These are phyloP conservation scores for Thuidium tamariscinum DNA, from an alignment of 225 moss, liverwort and hornwort species.

Conservation along the genomic window DNA sequence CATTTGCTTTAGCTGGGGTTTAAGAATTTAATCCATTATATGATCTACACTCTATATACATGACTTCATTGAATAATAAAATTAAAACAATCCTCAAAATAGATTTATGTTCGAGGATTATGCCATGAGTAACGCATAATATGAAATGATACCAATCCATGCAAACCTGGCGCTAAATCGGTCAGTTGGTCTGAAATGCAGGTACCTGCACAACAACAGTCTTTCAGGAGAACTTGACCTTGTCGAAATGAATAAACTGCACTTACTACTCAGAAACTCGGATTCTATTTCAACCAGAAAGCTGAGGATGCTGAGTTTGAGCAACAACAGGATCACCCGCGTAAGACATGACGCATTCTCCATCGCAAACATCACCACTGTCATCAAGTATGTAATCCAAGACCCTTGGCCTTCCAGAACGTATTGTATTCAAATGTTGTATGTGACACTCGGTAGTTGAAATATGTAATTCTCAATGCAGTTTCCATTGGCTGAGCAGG, in stretches of 20 bases:
- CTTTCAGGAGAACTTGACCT: not conserved
- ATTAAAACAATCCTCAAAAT: not conserved
- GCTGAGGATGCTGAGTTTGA: not conserved
- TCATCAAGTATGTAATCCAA: not conserved
- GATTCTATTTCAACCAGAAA: not conserved
- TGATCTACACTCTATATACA: not conserved
- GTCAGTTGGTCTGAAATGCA: not conserved
- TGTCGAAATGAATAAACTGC: not conserved
- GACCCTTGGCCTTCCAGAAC: not conserved
- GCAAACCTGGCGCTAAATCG: not conserved
- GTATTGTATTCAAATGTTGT: not conserved
- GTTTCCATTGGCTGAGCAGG: not conserved
- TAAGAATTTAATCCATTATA: not conserved
- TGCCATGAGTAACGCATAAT: not conserved
- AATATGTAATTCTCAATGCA: not conserved
- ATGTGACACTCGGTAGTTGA: too few species aligned
- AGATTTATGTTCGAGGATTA: too few species aligned
- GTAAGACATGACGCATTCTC: not conserved
- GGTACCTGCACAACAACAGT: not conserved
- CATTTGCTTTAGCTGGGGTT: not conserved
- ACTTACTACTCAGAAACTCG: not conserved
- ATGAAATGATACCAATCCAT: not conserved
- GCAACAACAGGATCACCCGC: not conserved
- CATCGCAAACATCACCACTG: not conserved
- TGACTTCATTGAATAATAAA: too few species aligned